Base-by-base conservation (phyloP, 257 asterid species). In the Vinca minor region DNA sequence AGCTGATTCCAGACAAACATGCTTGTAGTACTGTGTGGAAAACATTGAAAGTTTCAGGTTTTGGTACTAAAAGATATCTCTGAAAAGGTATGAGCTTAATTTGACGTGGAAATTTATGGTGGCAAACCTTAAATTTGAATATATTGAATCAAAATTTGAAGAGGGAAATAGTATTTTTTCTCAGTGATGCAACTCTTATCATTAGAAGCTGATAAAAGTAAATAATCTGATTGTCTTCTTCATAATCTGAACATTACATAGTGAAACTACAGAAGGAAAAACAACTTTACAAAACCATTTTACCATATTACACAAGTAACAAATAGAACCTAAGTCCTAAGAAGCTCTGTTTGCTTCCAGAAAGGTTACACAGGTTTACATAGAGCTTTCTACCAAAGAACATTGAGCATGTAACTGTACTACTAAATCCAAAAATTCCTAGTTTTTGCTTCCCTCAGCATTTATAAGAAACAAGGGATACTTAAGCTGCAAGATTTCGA, bases 271-370 rank as follows among this genome's bases (percentile, higher is more conserved):
- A 56, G 42, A 56, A 56, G 42, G 39, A 31, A 31, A 56, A 56
- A 8, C 28, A 13, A 28, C 14, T 36, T 54, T 10, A 17, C 14
- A 31, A 8, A 54, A n/a, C n/a, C n/a, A n/a, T n/a, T n/a, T n/a
- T n/a, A n/a, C n/a, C n/a, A 53, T 50, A 23, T 38, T 38, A 52
- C 35, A 52, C 35, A 52, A 4, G 35, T 25, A 52, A 28, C 11
- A 31, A 69, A 52, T 62, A 31, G 63, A 68, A 53, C 26, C 64
- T 52, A 69, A 20, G 38, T 62, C 64, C 58, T 69, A 42, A 49
- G 55, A 25, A 36, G 23, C 35, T 34, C 38, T 46, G 67, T 54
- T 48, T 49, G 53, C 62, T 59, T 68, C 28, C 42, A 32, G 62
- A 69, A 60, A 69, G 14, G 23, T 48, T 69, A 52, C 55, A 41